Evolutionary conservation across 2,329 filamentous ascomycete genomes (phyloP), one percentile per base, ranked within the genome.

Genomic region (Aureobasidium sp.): DNA sequence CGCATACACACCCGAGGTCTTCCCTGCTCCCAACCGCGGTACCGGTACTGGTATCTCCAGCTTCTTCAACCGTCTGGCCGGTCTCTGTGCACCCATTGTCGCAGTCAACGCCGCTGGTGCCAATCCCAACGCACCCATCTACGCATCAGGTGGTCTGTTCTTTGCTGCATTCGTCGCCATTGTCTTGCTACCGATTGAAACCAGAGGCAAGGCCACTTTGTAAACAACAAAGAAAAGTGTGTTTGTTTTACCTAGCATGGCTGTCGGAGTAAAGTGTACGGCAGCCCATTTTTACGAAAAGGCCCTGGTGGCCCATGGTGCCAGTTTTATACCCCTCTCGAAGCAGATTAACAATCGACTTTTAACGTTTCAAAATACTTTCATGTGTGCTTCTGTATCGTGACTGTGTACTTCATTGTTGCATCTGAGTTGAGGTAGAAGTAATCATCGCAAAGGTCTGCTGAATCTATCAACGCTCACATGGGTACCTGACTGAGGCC

Each of bases 1-100:
- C 71, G 86, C 87, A 8, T 91, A 89, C 70, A 90, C 88, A 0
- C 88, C 88, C 0, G 88, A 91, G 69, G 84, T 90, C 32, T 90
- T 91, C 74, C 87, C 88, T 0, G 86, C 87, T 0, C 86, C 87
- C 0, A 84, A 87, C 26, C 79, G 88, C 36, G 88, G 88, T 5
- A 88, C 87, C 0, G 88, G 87, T 6, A 88, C 85, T 0, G 88
- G 88, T 46, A 86, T 91, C 52, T 84, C 85, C 26, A 88, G 84
- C 70, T 88, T 89, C 69, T 73, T 90, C 64, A 91, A 90, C 72
- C 79, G 88, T 41, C 70, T 87, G 44, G 82, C 83, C 5, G 88
- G 88, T 5, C 76, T 91, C 12, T 78, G 85, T 68, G 88, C 88
- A 0, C 88, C 88, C 0, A 78, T 91, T 12, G 76, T 91, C 29